Percentiles rank a stretch among this genome's conserved stretches.
These are phyloP conservation scores for Solanum tarijense DNA, from an alignment of 257 asterid species.

Conservation along the genomic window DNA sequence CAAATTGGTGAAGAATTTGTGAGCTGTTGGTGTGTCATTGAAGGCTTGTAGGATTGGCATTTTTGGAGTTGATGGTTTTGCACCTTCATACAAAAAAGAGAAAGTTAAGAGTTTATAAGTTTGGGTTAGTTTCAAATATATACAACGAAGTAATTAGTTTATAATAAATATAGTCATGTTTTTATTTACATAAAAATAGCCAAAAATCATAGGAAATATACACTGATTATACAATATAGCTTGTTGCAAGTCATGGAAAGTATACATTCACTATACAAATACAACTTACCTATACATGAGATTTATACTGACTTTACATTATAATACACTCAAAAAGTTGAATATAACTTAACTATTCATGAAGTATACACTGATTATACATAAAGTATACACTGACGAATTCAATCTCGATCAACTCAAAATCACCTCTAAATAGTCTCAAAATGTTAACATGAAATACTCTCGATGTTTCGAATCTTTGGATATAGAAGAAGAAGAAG, in stretches of 20 bases:
- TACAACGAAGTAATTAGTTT: too few relatives aligned
- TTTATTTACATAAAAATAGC: not conserved
- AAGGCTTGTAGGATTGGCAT: not conserved
- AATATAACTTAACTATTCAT: not conserved
- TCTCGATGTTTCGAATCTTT: too few relatives aligned
- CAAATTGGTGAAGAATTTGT: not conserved
- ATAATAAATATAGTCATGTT: not conserved
- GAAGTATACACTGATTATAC: not conserved
- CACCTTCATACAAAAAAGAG: not conserved
- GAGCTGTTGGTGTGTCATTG: not conserved
- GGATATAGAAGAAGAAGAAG: too few relatives aligned
- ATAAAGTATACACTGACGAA: not conserved
- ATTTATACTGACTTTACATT: rapidly evolving
- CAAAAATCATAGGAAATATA: not conserved
- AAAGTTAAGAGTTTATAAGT: not conserved
- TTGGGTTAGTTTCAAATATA: not conserved
- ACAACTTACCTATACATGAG: not conserved
- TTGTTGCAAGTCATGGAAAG: not conserved
- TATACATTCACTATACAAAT: too few relatives aligned
- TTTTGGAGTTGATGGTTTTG: not conserved
- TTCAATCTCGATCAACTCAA: not conserved
- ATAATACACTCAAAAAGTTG: not conserved
- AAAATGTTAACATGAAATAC: too few relatives aligned
- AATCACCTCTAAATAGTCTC: not conserved
- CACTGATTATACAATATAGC: not conserved